Conservation (phyloP, 768 basidiomycete genomes). For the Suillus plorans region DNA sequence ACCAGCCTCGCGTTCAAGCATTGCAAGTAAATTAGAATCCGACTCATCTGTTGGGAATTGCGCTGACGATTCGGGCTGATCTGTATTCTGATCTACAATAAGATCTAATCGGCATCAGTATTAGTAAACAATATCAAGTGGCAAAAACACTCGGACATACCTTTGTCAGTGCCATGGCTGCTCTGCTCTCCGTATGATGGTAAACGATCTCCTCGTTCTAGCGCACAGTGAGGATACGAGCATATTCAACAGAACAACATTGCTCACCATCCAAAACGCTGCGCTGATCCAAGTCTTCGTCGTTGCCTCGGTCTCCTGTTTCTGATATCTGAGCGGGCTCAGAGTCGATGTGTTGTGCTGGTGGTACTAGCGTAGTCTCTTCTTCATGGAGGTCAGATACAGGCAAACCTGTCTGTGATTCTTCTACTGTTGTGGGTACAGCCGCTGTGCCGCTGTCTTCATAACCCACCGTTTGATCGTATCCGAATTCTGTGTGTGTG, state of each 20-base stretch:
- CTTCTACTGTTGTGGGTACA: conserved; percentile 19
- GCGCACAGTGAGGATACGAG: not conserved
- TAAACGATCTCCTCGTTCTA: not conserved
- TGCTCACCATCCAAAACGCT: not conserved
- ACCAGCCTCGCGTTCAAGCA: conserved; percentile 33
- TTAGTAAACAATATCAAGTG: not conserved
- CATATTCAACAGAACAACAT: not conserved
- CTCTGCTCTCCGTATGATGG: not conserved
- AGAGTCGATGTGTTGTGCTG: conserved; percentile 9
- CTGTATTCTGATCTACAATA: not conserved
- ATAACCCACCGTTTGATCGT: conserved; percentile 19
- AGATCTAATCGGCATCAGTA: not conserved
- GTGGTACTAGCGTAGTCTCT: conserved; percentile 16
- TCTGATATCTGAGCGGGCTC: conserved; percentile 2
- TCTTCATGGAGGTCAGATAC: conserved; percentile 16
- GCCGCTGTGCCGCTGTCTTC: conserved; percentile 23
- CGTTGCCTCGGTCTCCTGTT: not conserved
- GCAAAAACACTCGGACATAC: not conserved
- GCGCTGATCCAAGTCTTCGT: too few relatives aligned
- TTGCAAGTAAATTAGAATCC: conserved; percentile 25
- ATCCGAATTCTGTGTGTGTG: conserved; percentile 13
- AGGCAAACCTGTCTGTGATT: conserved; percentile 13
- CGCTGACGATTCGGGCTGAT: not conserved
- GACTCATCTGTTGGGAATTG: conserved; percentile 23
- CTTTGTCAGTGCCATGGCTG: conserved; percentile 1